phyloP scores from a whole-genome alignment of 2,329 filamentous ascomycete species.

The Xylaria sp. region DNA sequence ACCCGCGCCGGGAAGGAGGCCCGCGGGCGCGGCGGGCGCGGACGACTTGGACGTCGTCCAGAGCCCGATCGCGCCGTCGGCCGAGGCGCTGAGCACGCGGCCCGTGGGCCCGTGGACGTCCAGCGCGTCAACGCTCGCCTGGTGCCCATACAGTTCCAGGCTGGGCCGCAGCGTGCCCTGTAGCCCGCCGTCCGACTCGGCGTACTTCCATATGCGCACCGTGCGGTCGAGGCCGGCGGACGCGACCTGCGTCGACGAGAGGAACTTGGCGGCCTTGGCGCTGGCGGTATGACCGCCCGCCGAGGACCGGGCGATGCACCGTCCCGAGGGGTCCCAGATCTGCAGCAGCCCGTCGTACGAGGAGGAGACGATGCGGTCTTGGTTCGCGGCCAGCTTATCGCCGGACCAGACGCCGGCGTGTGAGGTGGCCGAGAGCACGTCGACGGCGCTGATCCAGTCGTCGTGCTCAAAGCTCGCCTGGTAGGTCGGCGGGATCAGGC shows the following conservation, averaged over 20 bases:
- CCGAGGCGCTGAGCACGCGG: constrained; percentile 85
- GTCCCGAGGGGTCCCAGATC: constrained; percentile 90
- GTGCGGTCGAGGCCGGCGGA: constrained; percentile 88
- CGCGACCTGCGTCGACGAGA: constrained; percentile 80
- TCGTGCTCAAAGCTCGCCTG: constrained; percentile 96
- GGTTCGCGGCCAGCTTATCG: constrained; percentile 61
- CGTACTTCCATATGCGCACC: constrained; percentile 90
- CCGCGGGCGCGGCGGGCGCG: constrained; percentile 77
- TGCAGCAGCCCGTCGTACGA: constrained; percentile 91
- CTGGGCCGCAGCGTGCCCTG: constrained; percentile 74
- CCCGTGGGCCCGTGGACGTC: constrained; percentile 78
- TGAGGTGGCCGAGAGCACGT: constrained; percentile 78
- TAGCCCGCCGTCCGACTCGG: constrained; percentile 70
- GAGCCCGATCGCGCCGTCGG: constrained; percentile 85
- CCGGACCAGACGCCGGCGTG: constrained; percentile 68
- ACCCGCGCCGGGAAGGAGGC: constrained; percentile 74
- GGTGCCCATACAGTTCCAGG: constrained; percentile 87
- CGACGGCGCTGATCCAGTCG: constrained; percentile 92
- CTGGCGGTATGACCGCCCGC: constrained; percentile 72
- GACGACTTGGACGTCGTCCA: constrained; percentile 86
- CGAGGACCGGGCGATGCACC: constrained; percentile 82
- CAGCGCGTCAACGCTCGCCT: constrained; percentile 76
- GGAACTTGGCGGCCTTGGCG: constrained; percentile 84
- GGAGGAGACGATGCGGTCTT: constrained; percentile 85
- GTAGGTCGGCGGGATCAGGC: constrained; percentile 87